Base-by-base conservation (phyloP, 2,329 filamentous ascomycete genomes). In the Sporothrix humicola region DNA sequence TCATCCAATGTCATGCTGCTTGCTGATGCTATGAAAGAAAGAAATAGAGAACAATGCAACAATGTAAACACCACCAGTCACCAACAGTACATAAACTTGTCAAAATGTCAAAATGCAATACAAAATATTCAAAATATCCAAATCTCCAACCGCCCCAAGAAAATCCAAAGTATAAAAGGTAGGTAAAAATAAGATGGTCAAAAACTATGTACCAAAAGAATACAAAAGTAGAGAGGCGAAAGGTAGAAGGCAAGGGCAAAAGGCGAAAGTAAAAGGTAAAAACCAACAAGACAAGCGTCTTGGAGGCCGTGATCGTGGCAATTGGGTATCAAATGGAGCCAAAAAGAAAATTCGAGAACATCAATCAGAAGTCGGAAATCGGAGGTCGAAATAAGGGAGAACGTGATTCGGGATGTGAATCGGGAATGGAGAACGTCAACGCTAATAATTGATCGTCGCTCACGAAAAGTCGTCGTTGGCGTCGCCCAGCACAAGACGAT, bases 381-480 rank as follows among this genome's bases (percentile, higher is more conserved):
- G 31, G n/a, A 5, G 17, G 31, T 42, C 31, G 69, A 72, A 73
- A 69, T 54, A 20, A 20, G n/a, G n/a, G 46, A 48, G 46, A 48
- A 48, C 46, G 46, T 13, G 46, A 3, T 6, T 3, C 31, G n/a
- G 46, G n/a, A 48, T 7, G 46, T 13, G 46, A 3, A 17, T 3
- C 31, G n/a, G 46, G n/a, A 59, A 50, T 2, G 4, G 9, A 54
- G 61, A 23, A 65, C n/a, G 12, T 31, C 15, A 26, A 46, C 44
- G 46, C 17, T 2, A n/a, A 23, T 31, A 37, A 17, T 1, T 13
- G 37, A 13, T 26, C 17, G 17, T 15, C 23, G 8, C 2, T 58
- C 74, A 78, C 26, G 78, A 79, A 72, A 79, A 79, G 70, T 79
- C 78, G 44, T 78, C 77, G 48, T 46, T 74, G 23, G 26, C 75